Conservation (phyloP, 2,329 filamentous ascomycete genomes). For the Diaporthe sp. region DNA sequence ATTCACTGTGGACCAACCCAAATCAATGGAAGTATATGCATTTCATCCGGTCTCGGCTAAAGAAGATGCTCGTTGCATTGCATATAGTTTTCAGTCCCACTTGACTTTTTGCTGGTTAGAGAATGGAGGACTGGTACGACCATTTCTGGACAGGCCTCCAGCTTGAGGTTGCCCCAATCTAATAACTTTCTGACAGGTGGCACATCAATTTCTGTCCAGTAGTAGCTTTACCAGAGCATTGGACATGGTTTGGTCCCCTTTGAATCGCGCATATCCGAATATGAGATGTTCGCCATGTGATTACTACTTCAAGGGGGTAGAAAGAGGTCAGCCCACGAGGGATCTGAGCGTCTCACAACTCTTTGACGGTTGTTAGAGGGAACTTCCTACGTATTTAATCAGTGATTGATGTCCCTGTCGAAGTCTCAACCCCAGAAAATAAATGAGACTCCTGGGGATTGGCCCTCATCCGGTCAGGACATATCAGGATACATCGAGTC, state of each 20-base stretch:
- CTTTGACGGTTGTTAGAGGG: background rate
- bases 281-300: no score
- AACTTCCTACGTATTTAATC: accelerated
- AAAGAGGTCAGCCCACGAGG: background rate
- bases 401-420: background rate
- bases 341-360: background rate
- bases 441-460: background rate
- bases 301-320: background rate
- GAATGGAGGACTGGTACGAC: background rate
- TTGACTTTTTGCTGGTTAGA: background rate
- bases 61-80: background rate
- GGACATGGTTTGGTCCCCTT: background rate
- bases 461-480: background rate
- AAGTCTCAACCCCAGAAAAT: background rate
- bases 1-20: background rate
- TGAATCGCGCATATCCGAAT: background rate
- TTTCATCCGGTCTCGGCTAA: background rate
- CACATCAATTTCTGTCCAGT: background rate
- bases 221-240: background rate
- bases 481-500: background rate
- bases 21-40: background rate
- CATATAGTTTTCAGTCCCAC: background rate
- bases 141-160: background rate
- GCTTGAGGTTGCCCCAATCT: background rate
- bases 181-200: background rate